These are phyloP conservation scores for Geotrichum europaeum DNA, from an alignment of 1,139 yeast genomes.

Conservation along the genomic window DNA sequence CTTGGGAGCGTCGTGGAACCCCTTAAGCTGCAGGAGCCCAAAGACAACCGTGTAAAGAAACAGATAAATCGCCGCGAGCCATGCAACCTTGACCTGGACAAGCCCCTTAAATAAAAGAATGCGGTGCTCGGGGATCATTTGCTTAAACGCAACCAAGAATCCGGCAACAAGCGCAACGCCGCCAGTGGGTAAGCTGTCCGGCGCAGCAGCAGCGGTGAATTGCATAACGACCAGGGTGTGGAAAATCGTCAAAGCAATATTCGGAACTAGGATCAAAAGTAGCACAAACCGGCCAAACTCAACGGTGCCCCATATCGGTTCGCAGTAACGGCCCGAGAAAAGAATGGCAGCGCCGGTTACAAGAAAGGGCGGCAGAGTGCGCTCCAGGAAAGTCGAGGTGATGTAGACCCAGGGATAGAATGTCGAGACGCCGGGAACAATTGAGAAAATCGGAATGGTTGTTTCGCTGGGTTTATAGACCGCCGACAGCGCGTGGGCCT, in stretches of 20 bases:
- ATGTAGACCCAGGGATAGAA: constrained; percentile 70
- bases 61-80: constrained; percentile 61
- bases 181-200: constrained; percentile 39
- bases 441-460: constrained; percentile 56
- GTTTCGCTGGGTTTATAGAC: constrained; percentile 32
- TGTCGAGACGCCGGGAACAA: constrained; percentile 59
- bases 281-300: constrained; percentile 57
- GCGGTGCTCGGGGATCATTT: constrained; percentile 82
- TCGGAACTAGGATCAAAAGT: constrained; percentile 56
- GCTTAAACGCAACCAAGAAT: constrained; percentile 79
- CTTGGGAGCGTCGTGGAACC: constrained; percentile 42
- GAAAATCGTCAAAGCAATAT: constrained; percentile 28
- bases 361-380: constrained; percentile 46
- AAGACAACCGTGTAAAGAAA: constrained; percentile 36
- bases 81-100: constrained; percentile 58
- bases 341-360: constrained; percentile 47
- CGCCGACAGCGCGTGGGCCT: not conserved
- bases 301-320: constrained; percentile 51
- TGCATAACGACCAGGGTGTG: constrained; percentile 25
- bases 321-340: constrained; percentile 50
- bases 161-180: constrained; percentile 67
- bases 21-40: constrained; percentile 22
- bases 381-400: constrained; percentile 68
- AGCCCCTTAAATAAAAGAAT: constrained; percentile 59
- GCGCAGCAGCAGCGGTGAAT: constrained; percentile 14